phyloP scores from a whole-genome alignment of 1,284 basidiomycete species.

The Porphyrellus sp. region DNA sequence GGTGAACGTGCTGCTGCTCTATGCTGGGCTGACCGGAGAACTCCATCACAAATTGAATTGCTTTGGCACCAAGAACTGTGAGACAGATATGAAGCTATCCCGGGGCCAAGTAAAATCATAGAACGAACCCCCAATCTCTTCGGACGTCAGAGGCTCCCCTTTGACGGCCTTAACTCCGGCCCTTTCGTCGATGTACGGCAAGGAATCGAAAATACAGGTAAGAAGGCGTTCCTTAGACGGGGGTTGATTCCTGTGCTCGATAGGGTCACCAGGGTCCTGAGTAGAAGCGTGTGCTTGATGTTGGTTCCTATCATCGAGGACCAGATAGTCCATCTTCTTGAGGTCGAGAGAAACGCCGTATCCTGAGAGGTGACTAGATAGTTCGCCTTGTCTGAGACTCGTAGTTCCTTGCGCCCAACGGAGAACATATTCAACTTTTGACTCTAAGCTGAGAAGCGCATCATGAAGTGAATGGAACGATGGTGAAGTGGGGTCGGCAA shows the following conservation, averaged over 20 bases:
- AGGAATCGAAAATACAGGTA: constrained; percentile 46
- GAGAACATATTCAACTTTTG: constrained; percentile 69
- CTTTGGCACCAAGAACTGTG: constrained; percentile 69
- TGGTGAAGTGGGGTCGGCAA: constrained; percentile 56
- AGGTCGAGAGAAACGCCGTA: constrained; percentile 91
- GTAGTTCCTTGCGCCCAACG: constrained; percentile 39
- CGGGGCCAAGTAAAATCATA: not conserved
- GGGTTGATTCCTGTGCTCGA: constrained; percentile 16
- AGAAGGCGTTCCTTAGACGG: constrained; percentile 29
- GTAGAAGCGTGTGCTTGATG: not conserved
- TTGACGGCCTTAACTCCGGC: constrained; percentile 45
- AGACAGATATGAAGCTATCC: constrained; percentile 1
- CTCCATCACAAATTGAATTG: constrained; percentile 67
- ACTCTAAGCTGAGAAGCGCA: constrained; percentile 51
- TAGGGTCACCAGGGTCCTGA: constrained; percentile 2
- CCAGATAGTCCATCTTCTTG: constrained; percentile 97
- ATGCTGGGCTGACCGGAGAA: constrained; percentile 35
- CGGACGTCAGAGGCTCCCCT: constrained; percentile 51
- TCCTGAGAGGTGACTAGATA: constrained; percentile 64
- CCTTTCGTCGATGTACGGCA: constrained; percentile 49
- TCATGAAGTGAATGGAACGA: constrained; percentile 68
- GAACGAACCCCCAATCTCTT: constrained; percentile 56
- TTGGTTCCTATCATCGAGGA: constrained; percentile 75
- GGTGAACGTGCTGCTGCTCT: constrained; percentile 10
- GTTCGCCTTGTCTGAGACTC: constrained; percentile 35